Evolutionary conservation across 2,329 filamentous ascomycete genomes (phyloP), one percentile per base, ranked within the genome.

Genomic region (Beauveria varroae): DNA sequence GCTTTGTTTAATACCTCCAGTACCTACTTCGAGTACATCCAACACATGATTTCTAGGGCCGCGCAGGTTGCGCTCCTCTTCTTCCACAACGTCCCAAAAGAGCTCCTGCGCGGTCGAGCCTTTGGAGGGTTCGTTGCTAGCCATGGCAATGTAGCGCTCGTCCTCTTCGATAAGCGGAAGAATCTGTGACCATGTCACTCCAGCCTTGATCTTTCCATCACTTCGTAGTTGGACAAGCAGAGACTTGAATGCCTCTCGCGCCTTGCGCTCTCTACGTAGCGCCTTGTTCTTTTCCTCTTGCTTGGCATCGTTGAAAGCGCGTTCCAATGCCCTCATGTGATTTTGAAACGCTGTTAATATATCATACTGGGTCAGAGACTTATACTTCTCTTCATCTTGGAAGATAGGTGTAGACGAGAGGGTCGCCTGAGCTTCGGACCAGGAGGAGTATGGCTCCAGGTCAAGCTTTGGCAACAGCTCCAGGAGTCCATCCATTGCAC

Each of bases 21-120:
- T 16, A 78, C 87, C 79, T 75, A 95, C 91, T 80, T 96, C 90
- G 67, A 96, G 81, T 67, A 95, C 91, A 75, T 96, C 92, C 65
- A 95, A 79, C 44, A 96, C 89, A 70, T 92, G 86, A 71, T 95
- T 96, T 64, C 91, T 83, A 54, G 88, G 87, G 55, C 85, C 87
- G 64, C 93, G 88, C 53, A 97, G 79, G n/a, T 88, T 86, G 62
- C 90, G 86, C 70, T 99, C 93, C 73, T 98, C 92, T 72, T 96
- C 92, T 72, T 98, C 95, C 28, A 98, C 82, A 53, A 93, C 80
- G 72, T 99, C 95, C 91, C 93, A 97, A 78, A 99, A 98, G 7
- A 99, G 80, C 69, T 98, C 92, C 65, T 96, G 82, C 16, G 95
- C 91, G 5, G 86, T 89, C 5, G 93, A 96, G 61, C 93, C 93